Evolutionary conservation across 73 alveolate species (phyloP).

Genomic region (Tetrahymena malaccensis): DNA sequence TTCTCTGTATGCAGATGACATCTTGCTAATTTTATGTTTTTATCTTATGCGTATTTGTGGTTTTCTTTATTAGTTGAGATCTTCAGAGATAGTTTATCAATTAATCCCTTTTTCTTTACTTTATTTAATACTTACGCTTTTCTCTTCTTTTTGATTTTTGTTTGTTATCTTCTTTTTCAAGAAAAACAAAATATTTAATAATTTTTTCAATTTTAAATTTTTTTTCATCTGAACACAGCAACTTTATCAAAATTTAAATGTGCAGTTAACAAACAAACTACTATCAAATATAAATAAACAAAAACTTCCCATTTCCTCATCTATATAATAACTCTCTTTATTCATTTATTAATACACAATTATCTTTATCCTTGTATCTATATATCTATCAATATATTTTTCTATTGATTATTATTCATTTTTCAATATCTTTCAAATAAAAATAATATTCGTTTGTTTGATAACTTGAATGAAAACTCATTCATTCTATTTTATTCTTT

Average conservation of each 20-base stretch:
- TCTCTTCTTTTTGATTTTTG: background rate
- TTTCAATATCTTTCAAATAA: background rate
- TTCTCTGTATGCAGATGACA: constrained; percentile 15
- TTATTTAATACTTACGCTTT: background rate
- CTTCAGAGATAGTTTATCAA: background rate
- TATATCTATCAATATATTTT: no score
- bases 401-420: background rate
- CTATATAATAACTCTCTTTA: no score
- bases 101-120: background rate
- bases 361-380: background rate
- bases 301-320: background rate
- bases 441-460: background rate
- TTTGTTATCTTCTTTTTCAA: background rate
- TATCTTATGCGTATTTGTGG: background rate
- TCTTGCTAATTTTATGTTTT: background rate
- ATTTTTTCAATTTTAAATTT: background rate
- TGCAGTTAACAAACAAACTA: background rate
- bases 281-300: no score
- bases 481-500: no score
- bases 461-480: background rate
- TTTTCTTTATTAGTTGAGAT: background rate
- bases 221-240: background rate
- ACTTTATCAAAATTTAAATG: background rate
- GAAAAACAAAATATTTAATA: background rate
- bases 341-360: no score